Evolutionary conservation across 768 basidiomycete genomes (phyloP).

Genomic region (Podaxis sp.): DNA sequence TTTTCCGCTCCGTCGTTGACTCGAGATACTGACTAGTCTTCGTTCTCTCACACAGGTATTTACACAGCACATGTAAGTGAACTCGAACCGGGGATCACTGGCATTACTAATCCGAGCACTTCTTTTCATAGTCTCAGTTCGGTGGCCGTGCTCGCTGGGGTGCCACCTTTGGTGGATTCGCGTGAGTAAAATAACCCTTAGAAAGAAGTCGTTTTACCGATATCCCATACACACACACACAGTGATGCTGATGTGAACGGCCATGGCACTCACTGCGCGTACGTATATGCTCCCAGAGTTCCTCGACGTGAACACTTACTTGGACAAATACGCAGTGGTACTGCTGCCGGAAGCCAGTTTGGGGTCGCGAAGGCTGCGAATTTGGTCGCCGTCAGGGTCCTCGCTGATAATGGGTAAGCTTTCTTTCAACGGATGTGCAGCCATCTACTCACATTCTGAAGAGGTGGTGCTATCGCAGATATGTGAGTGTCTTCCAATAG

Average conservation of each 20-base stretch:
- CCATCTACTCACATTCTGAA: not conserved
- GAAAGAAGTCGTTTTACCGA: not conserved
- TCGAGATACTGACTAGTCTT: not conserved
- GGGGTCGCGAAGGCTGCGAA: slow-evolving; percentile 30
- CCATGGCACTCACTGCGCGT: slow-evolving; percentile 36
- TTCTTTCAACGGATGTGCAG: not conserved
- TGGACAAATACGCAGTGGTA: slow-evolving; percentile 17
- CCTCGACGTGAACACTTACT: not conserved
- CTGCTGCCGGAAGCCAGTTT: slow-evolving; percentile 24
- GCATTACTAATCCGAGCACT: not conserved
- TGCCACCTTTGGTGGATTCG: slow-evolving; percentile 28
- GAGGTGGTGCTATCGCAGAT: slow-evolving; percentile 7
- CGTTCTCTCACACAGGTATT: slow-evolving; percentile 20
- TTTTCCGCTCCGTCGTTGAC: not conserved
- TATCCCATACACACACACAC: not conserved
- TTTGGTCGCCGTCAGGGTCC: slow-evolving; percentile 42
- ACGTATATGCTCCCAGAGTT: not conserved
- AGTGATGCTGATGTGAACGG: slow-evolving; percentile 34
- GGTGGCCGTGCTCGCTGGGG: slow-evolving; percentile 41
- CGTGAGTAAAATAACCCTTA: slow-evolving; percentile 12
- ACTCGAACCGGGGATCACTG: not conserved
- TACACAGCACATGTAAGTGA: slow-evolving; percentile 22
- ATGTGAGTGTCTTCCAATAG: not conserved
- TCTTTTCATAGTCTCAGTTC: slow-evolving; percentile 26
- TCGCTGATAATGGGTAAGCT: slow-evolving; percentile 30